These are phyloP conservation scores for Hyparrhenia diplandra DNA, from an alignment of 176 grass and related monocot species.

Conservation along the genomic window DNA sequence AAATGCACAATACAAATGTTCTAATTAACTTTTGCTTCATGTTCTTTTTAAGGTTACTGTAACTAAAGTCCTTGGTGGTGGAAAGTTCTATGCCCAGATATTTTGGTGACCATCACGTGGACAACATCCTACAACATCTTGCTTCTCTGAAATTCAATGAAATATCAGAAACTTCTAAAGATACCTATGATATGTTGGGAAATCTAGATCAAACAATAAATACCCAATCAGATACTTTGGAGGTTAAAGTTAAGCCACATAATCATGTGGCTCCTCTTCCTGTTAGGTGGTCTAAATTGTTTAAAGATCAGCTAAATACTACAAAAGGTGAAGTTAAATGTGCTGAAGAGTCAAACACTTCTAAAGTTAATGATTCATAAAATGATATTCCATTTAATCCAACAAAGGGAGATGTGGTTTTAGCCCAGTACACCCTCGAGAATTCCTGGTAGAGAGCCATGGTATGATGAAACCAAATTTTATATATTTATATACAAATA, in stretches of 20 bases:
- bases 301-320: not conserved
- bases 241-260: not conserved
- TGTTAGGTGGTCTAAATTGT: not conserved
- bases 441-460: conserved; percentile 80
- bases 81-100: conserved; percentile 58
- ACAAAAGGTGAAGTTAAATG: not conserved
- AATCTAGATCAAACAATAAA: not conserved
- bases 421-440: conserved; percentile 52
- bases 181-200: not conserved
- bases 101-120: conserved; percentile 39
- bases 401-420: conserved; percentile 56
- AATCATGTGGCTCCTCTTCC: not conserved
- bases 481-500: not conserved
- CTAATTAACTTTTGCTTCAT: not conserved
- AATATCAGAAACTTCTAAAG: not conserved
- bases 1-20: not conserved
- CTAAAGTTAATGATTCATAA: too few species aligned
- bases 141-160: conserved; percentile 41
- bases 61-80: conserved; percentile 61
- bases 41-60: conserved; percentile 42
- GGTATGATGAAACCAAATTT: conserved; percentile 31
- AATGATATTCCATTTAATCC: conserved; percentile 59
- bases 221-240: not conserved
- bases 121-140: conserved; percentile 46
- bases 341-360: not conserved